Evolutionary conservation across 108 stramenopile genomes (phyloP).

Genomic region (Cyclotella cryptica): DNA sequence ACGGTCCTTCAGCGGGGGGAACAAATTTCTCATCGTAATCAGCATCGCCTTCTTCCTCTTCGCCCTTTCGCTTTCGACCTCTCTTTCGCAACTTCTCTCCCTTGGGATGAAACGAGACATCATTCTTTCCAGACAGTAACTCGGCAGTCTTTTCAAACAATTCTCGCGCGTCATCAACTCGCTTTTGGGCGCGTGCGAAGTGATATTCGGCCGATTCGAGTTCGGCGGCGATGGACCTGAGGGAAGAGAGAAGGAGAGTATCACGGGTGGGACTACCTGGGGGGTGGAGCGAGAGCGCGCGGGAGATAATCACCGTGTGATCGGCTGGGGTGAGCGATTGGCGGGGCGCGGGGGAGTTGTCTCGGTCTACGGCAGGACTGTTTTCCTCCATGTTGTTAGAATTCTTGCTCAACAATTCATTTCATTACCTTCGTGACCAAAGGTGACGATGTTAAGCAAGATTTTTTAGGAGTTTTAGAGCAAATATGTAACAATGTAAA

Average conservation of each 20-base stretch:
- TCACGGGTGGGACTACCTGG: conserved; percentile 22
- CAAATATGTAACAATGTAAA: no score
- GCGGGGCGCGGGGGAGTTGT: conserved; percentile 1
- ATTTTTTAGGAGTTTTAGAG: no score
- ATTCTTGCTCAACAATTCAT: no score
- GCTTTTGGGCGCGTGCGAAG: conserved; percentile 11
- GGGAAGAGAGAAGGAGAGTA: conserved; percentile 20
- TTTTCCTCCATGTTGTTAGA: neutral
- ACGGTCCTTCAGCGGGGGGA: conserved; percentile 28
- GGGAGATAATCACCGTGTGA: conserved; percentile 35
- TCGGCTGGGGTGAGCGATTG: conserved; percentile 24
- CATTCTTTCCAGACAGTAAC: conserved; percentile 11
- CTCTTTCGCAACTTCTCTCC: conserved; percentile 17
- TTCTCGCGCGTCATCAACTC: conserved; percentile 7
- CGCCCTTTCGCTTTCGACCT: conserved; percentile 30
- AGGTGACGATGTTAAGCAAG: no score
- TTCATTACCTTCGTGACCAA: no score
- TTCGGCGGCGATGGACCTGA: conserved; percentile 22
- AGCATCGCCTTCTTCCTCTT: conserved; percentile 15
- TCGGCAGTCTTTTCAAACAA: conserved; percentile 34
- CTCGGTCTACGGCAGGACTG: neutral
- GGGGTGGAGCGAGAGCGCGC: conserved; percentile 18
- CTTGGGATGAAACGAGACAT: conserved; percentile 10
- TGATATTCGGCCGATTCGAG: conserved; percentile 39
- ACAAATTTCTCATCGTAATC: conserved; percentile 24